Percentiles rank a stretch among this genome's conserved stretches.
phyloP scores from a whole-genome alignment of 768 basidiomycete species.

The Mycena polygramma region DNA sequence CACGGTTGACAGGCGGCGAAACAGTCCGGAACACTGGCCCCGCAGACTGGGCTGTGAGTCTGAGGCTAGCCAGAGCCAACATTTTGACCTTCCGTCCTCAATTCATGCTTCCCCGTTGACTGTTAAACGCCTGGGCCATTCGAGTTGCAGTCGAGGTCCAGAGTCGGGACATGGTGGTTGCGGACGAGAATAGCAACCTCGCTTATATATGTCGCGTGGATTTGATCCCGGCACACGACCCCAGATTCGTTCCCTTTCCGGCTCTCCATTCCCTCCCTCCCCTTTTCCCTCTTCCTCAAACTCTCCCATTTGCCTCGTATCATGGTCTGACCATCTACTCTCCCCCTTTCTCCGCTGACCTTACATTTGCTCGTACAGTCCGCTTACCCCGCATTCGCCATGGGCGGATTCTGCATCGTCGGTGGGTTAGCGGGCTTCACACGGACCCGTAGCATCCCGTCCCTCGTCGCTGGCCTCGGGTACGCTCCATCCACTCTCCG shows the following conservation, averaged over 20 bases:
- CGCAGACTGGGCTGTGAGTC: no score
- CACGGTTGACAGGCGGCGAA: no score
- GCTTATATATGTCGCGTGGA: no score
- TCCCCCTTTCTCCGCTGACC: not conserved
- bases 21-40: no score
- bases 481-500: conserved; percentile 48
- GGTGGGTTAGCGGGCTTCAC: conserved; percentile 83
- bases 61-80: no score
- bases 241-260: not conserved
- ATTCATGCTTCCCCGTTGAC: no score
- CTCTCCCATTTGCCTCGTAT: not conserved
- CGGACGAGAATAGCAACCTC: no score
- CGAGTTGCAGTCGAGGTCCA: no score
- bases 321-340: not conserved
- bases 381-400: conserved; percentile 83
- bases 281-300: not conserved
- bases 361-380: conserved; percentile 59
- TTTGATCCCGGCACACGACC: not conserved
- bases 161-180: no score
- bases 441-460: conserved; percentile 82
- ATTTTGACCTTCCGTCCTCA: no score
- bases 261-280: no score
- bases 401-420: conserved; percentile 81
- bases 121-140: no score
- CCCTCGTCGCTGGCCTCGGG: conserved; percentile 86